Evolutionary conservation across 2,329 filamentous ascomycete species (phyloP).

Genomic region (Colletotrichum melonis): DNA sequence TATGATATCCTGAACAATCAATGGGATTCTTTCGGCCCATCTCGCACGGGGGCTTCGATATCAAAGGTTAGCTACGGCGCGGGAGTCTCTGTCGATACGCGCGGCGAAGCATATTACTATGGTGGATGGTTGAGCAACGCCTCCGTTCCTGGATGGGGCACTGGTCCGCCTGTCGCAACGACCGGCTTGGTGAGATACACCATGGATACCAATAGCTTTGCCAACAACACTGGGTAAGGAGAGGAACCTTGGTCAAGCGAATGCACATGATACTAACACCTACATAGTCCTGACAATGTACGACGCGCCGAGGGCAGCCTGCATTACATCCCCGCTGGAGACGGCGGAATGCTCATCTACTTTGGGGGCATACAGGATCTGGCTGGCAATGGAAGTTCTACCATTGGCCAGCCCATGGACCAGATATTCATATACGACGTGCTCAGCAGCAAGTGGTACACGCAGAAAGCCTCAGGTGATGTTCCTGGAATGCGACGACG

Average conservation of each 20-base stretch:
- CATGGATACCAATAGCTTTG: slow-evolving; percentile 63
- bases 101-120: slow-evolving; percentile 70
- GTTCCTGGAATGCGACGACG: slow-evolving; percentile 64
- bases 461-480: slow-evolving; percentile 65
- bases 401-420: slow-evolving; percentile 57
- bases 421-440: slow-evolving; percentile 71
- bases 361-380: slow-evolving; percentile 68
- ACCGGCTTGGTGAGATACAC: slow-evolving; percentile 66
- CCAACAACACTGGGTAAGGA: slow-evolving; percentile 59
- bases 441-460: slow-evolving; percentile 69
- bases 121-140: slow-evolving; percentile 71
- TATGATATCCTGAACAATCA: slow-evolving; percentile 68
- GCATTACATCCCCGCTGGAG: slow-evolving; percentile 69
- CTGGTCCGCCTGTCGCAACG: slow-evolving; percentile 58
- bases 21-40: slow-evolving; percentile 62
- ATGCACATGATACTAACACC: not conserved
- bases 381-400: slow-evolving; percentile 57
- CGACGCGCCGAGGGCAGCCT: slow-evolving; percentile 70
- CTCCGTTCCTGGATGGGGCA: slow-evolving; percentile 62
- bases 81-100: slow-evolving; percentile 63
- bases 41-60: slow-evolving; percentile 47
- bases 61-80: slow-evolving; percentile 66
- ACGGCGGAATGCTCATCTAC: slow-evolving; percentile 69
- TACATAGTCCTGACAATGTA: slow-evolving; percentile 54
- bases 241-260: not conserved